Evolutionary conservation across 169 alveolate genomes (phyloP).

Genomic region (Sarcocystis neurona): DNA sequence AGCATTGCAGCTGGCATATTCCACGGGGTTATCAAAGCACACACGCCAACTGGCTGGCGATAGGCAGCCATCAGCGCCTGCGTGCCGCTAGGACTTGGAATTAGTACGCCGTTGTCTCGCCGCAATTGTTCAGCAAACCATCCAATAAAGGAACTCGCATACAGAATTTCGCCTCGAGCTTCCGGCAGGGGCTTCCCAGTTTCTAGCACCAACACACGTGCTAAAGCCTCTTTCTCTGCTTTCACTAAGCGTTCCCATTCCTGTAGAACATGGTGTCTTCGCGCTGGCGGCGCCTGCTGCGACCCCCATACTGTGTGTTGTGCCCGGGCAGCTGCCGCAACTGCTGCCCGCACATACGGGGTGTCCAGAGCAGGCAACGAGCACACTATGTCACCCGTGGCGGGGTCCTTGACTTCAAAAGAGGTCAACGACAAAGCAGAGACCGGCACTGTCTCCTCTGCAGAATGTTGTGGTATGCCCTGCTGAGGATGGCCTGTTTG

Average conservation of each 20-base stretch:
- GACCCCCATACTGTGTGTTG: slow-evolving; percentile 35
- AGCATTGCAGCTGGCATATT: slow-evolving; percentile 63
- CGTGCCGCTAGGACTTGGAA: slow-evolving; percentile 53
- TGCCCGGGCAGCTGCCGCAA: slow-evolving; percentile 34
- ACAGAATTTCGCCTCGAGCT: slow-evolving; percentile 49
- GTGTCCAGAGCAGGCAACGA: slow-evolving; percentile 29
- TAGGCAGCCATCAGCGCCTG: slow-evolving; percentile 25
- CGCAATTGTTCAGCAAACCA: slow-evolving; percentile 68
- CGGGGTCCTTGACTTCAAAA: slow-evolving; percentile 42
- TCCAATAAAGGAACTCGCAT: slow-evolving; percentile 54
- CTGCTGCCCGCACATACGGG: slow-evolving; percentile 41
- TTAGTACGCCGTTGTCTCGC: slow-evolving; percentile 47
- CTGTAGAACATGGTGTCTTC: slow-evolving; percentile 50
- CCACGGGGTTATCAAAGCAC: slow-evolving; percentile 63
- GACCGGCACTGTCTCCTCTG: too few species aligned
- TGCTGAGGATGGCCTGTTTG: too few species aligned
- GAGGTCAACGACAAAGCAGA: too few species aligned
- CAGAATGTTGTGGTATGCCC: too few species aligned
- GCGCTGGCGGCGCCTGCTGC: slow-evolving; percentile 6
- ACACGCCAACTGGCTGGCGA: slow-evolving; percentile 62
- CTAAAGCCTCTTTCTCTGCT: slow-evolving; percentile 31
- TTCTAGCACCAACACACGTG: slow-evolving; percentile 45
- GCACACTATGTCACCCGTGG: slow-evolving; percentile 42
- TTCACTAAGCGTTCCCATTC: slow-evolving; percentile 36
- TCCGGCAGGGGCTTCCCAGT: slow-evolving; percentile 62